phyloP scores from a whole-genome alignment of 805 yeast species.

The Kazachstania taianensis region DNA sequence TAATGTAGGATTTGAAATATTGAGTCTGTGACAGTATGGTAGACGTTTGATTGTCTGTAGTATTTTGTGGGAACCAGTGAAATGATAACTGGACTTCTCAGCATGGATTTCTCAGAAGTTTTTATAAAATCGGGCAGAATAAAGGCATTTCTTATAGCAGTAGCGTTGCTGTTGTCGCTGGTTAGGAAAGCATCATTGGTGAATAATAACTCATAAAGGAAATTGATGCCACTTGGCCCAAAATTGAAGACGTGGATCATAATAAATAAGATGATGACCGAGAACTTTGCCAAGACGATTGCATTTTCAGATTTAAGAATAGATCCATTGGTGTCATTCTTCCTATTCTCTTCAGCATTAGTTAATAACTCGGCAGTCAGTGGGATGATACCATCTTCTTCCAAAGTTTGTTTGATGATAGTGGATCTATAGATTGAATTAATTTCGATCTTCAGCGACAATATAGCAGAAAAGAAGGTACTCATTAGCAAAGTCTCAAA shows the following conservation, averaged over 20 bases:
- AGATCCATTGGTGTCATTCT: slow-evolving; percentile 5
- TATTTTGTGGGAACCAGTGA: slow-evolving; percentile 48
- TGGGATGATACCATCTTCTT: slow-evolving; percentile 84
- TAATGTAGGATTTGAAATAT: slow-evolving; percentile 5
- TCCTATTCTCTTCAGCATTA: slow-evolving; percentile 16
- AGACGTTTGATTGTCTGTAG: slow-evolving; percentile 46
- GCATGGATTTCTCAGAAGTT: slow-evolving; percentile 18
- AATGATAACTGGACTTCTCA: slow-evolving; percentile 41
- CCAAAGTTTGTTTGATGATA: slow-evolving; percentile 65
- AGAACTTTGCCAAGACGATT: slow-evolving; percentile 49
- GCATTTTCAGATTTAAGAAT: neutral
- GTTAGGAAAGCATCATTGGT: neutral
- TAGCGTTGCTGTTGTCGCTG: neutral
- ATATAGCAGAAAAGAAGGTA: slow-evolving; percentile 74
- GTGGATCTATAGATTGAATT: slow-evolving; percentile 74
- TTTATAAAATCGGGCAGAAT: slow-evolving; percentile 12
- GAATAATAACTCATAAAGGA: slow-evolving; percentile 37
- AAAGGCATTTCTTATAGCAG: neutral
- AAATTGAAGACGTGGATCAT: slow-evolving; percentile 58
- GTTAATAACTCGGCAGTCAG: slow-evolving; percentile 63
- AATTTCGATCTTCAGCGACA: slow-evolving; percentile 83
- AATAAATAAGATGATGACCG: slow-evolving; percentile 47
- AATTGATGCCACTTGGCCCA: slow-evolving; percentile 60
- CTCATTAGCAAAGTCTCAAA: slow-evolving; percentile 64
- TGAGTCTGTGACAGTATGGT: slow-evolving; percentile 52